Conservation (phyloP, 2,329 filamentous ascomycete genomes). For the Fusarium sp. region DNA sequence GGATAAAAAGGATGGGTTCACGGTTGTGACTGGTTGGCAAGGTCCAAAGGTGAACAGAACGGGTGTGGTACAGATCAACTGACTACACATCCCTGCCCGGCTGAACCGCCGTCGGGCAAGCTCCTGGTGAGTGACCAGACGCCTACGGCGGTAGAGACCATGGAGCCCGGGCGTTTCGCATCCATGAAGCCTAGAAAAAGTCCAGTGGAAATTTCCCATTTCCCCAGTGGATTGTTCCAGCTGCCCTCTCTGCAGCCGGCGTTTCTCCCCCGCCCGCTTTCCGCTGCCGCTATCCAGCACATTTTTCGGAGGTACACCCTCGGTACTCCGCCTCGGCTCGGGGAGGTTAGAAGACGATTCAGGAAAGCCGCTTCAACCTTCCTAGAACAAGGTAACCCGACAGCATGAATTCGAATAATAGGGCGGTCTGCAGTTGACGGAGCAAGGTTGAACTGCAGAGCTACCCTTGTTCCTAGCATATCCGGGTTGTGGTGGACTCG, state of each 20-base stretch:
- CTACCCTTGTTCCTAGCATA: not conserved
- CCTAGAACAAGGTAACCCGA: not conserved
- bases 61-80: conserved; percentile 27
- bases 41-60: not conserved
- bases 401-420: not conserved
- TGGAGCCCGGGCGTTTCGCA: not conserved
- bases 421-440: conserved; percentile 23
- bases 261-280: not conserved
- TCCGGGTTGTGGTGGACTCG: not conserved
- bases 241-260: not conserved
- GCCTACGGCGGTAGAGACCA: not conserved
- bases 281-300: too few relatives aligned
- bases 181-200: not conserved
- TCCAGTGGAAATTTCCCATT: not conserved
- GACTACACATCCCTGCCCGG: conserved; percentile 25
- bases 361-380: not conserved
- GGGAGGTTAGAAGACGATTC: not conserved
- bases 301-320: not conserved
- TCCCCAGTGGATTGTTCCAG: conserved; percentile 3
- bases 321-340: conserved; percentile 1
- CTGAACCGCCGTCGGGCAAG: conserved; percentile 6
- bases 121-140: not conserved
- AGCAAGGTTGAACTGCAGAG: not conserved
- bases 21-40: not conserved
- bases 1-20: not conserved